phyloP scores from a whole-genome alignment of 805 yeast genomes.

The Lachancea cidri region DNA sequence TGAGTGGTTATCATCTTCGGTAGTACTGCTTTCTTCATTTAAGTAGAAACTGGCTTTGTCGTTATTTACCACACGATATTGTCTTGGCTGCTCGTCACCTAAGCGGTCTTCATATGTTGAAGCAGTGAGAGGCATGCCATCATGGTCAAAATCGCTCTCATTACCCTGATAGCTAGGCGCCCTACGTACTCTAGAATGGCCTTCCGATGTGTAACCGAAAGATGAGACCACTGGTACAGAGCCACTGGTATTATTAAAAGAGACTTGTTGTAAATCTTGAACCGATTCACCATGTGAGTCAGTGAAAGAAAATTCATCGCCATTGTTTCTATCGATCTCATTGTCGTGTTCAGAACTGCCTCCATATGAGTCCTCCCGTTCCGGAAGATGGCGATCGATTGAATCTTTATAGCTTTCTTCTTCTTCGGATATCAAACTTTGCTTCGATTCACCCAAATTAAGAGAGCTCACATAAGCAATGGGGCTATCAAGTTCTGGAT shows the following conservation, averaged over 20 bases:
- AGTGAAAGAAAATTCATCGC: slow-evolving; percentile 18
- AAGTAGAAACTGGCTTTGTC: slow-evolving; percentile 26
- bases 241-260: slow-evolving; percentile 11
- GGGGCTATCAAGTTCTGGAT: not conserved
- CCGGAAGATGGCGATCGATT: not conserved
- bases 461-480: not conserved
- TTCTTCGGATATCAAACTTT: not conserved
- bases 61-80: slow-evolving; percentile 30
- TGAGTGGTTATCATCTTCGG: slow-evolving; percentile 9
- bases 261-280: slow-evolving; percentile 16
- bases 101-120: slow-evolving; percentile 3
- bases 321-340: slow-evolving; percentile 3
- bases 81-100: slow-evolving; percentile 11
- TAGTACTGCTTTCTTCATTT: slow-evolving; percentile 15
- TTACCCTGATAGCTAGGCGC: not conserved
- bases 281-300: slow-evolving; percentile 17
- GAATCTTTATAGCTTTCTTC: not conserved
- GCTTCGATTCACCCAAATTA: not conserved
- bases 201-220: slow-evolving; percentile 2
- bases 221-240: slow-evolving; percentile 12
- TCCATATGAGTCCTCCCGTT: not conserved
- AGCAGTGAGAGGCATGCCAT: not conserved
- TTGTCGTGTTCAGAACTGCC: not conserved
- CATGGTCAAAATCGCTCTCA: not conserved
- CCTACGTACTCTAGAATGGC: not conserved